Conservation (phyloP, 495 filamentous ascomycete genomes). For the Cryomyces antarcticus region DNA sequence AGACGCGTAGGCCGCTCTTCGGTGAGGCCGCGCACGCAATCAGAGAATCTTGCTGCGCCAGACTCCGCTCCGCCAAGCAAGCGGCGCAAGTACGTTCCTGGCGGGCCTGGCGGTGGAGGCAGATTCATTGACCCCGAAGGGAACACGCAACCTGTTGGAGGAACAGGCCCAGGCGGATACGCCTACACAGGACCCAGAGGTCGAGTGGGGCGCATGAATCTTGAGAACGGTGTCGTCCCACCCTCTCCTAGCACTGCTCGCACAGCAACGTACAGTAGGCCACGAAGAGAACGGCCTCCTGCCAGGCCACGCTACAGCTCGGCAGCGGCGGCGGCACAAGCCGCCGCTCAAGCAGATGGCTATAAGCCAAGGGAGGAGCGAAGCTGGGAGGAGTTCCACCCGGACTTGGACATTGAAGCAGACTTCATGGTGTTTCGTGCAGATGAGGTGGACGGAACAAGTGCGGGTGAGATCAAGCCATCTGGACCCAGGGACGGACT, state of each 20-base stretch:
- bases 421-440: slow-evolving; percentile 58
- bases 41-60: too few species aligned
- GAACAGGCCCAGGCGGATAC: slow-evolving; percentile 25
- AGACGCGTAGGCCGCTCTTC: too few species aligned
- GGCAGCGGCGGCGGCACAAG: slow-evolving; percentile 66
- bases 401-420: slow-evolving; percentile 70
- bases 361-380: slow-evolving; percentile 95
- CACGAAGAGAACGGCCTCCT: slow-evolving; percentile 27
- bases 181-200: slow-evolving; percentile 24
- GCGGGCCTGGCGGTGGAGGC: slow-evolving; percentile 21
- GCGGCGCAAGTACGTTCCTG: slow-evolving; percentile 18
- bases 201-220: slow-evolving; percentile 21
- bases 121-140: slow-evolving; percentile 20
- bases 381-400: slow-evolving; percentile 93
- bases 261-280: slow-evolving; percentile 26
- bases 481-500: background rate
- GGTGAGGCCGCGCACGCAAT: too few species aligned
- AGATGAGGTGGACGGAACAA: slow-evolving; percentile 61
- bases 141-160: slow-evolving; percentile 22
- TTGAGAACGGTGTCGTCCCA: slow-evolving; percentile 20
- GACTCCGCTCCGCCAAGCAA: slow-evolving; percentile 5
- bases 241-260: slow-evolving; percentile 27
- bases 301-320: slow-evolving; percentile 44
- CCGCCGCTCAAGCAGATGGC: slow-evolving; percentile 72
- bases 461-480: slow-evolving; percentile 11